Base-by-base conservation (phyloP, 225 moss, liverwort and hornwort species). In the Bryoerythrophyllum caledonicum region DNA sequence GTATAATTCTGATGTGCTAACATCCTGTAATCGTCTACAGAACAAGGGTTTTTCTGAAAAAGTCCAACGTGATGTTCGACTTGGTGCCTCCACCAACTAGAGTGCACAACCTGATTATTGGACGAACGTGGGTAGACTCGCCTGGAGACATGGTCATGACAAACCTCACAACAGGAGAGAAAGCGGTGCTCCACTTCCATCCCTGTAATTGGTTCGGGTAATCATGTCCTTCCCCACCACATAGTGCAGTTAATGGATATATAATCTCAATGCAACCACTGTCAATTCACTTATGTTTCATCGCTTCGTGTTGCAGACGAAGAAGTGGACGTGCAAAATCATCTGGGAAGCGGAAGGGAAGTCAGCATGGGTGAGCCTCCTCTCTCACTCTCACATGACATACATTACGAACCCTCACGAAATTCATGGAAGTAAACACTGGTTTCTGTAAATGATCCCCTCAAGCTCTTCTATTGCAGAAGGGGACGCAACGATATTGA, bases 141-240 rank as follows among this genome's bases (percentile, higher is more conserved):
- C 76, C 89, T 35, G 93, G 93, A 26, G 93, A 93, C 20, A 86
- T 93, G 93, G 70, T 93, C 55, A 58, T 93, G 43, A 86, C 87
- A 55, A 93, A 93, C 44, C 76, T 93, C 23, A 93, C 93, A 5
- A 93, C 93, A 58, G 93, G 93, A 24, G 88, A 84, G 34, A 91
- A 93, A 83, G 91, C 70, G 26, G 88, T 90, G 16, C 78, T 91
- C 56, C 86, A 88, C 78, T 90, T 93, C 65, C 91, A 93, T 68
- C 89, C 93, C 40, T 90, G 88, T 80, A 82, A 82, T 19, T 93
- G 93, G 93, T 93, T 93, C 54, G 93, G 91, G 93, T 93, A 83
- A 27, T 46, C 16, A 16, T 74, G 41, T 17, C 61, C 54, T 44
- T 25, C 37, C 4, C 61, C 54, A 23, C 65, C 53, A 46, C 28